These are phyloP conservation scores for Ceratobasidium sp. DNA, from an alignment of 1,284 basidiomycete genomes.

Conservation along the genomic window DNA sequence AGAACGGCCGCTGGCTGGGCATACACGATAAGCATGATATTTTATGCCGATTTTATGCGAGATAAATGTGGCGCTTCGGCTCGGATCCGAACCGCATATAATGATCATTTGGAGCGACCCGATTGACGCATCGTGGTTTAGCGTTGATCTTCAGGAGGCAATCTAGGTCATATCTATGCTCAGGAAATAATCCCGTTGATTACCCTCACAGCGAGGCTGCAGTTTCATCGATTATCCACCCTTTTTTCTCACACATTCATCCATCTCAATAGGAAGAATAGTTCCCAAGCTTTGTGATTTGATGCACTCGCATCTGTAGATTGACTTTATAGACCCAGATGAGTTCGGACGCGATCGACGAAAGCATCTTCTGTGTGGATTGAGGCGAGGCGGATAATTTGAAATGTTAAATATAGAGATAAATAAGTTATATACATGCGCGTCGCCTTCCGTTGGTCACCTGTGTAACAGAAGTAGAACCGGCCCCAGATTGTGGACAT, in stretches of 20 bases:
- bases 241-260: slow-evolving; percentile 4
- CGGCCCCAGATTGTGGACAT: not conserved
- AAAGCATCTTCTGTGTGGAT: not conserved
- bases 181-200: not conserved
- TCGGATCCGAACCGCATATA: not conserved
- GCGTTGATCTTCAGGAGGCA: not conserved
- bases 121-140: not conserved
- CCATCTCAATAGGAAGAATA: not conserved
- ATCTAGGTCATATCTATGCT: not conserved
- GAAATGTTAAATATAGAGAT: not conserved
- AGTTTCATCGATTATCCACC: not conserved
- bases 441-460: too few species aligned
- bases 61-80: not conserved
- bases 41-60: not conserved
- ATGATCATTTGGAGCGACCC: not conserved
- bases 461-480: too few species aligned
- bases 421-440: too few species aligned
- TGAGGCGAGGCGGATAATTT: not conserved
- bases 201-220: not conserved
- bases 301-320: not conserved
- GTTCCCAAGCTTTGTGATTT: not conserved
- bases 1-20: not conserved
- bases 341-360: not conserved
- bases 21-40: not conserved
- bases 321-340: not conserved